A percentile compares a stretch with the other conserved stretches of the same genome.
Conservation (phyloP, 495 filamentous ascomycete species). For the Aspergillus nanangensis region DNA sequence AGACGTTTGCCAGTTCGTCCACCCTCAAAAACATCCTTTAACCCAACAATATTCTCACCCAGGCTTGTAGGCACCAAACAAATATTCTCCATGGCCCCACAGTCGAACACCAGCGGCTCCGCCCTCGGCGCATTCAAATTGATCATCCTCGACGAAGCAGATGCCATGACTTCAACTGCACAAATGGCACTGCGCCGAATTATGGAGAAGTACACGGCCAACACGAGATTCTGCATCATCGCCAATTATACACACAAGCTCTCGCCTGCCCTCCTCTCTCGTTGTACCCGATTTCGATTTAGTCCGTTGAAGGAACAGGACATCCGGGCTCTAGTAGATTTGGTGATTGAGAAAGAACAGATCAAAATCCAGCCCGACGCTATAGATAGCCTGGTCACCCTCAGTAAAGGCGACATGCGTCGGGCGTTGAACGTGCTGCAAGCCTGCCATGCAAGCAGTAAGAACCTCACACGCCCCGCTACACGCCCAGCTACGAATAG, state of each 20-base stretch:
- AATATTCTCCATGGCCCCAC: slow-evolving; percentile 56
- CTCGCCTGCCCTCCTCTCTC: slow-evolving; percentile 85
- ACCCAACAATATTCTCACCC: slow-evolving; percentile 46
- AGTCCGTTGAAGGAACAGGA: slow-evolving; percentile 85
- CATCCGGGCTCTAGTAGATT: slow-evolving; percentile 78
- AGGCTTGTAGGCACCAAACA: slow-evolving; percentile 57
- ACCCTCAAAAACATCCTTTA: neutral
- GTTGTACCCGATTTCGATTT: slow-evolving; percentile 95
- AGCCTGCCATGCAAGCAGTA: slow-evolving; percentile 91
- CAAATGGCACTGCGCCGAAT: slow-evolving; percentile 97
- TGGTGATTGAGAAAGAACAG: slow-evolving; percentile 82
- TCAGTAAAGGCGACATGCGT: slow-evolving; percentile 96
- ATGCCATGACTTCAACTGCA: slow-evolving; percentile 94
- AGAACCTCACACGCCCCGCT: slow-evolving; percentile 12
- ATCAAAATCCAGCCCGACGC: slow-evolving; percentile 80
- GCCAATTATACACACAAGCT: slow-evolving; percentile 99
- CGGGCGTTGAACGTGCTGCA: slow-evolving; percentile 93
- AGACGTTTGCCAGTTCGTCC: slow-evolving; percentile 82
- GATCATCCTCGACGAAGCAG: slow-evolving; percentile 96
- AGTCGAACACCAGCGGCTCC: slow-evolving; percentile 36
- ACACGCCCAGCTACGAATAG: neutral
- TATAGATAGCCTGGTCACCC: slow-evolving; percentile 69
- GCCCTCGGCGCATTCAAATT: slow-evolving; percentile 80
- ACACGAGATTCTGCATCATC: slow-evolving; percentile 97
- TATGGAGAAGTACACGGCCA: slow-evolving; percentile 99